These are phyloP conservation scores for Solanum lignicaule DNA, from an alignment of 257 asterid species.

Conservation along the genomic window DNA sequence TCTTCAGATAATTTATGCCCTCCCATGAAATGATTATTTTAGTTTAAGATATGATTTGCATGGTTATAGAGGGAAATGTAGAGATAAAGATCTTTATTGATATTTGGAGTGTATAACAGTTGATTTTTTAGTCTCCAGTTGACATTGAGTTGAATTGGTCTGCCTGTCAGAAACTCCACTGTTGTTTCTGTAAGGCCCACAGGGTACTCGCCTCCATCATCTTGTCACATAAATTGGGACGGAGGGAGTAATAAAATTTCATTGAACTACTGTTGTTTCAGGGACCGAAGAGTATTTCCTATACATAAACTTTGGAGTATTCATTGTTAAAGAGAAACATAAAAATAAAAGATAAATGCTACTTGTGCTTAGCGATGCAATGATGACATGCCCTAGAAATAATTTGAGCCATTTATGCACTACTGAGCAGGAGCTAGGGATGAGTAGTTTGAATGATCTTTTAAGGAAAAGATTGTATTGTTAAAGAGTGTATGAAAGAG, in stretches of 20 bases:
- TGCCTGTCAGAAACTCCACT: neutral
- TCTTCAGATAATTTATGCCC: neutral
- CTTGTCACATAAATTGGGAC: neutral
- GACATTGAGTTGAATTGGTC: neutral
- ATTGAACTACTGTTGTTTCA: neutral
- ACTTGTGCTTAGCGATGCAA: neutral
- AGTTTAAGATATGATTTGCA: neutral
- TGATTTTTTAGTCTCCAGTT: neutral
- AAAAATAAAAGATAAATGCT: neutral
- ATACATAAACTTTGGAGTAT: neutral
- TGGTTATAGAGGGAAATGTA: neutral
- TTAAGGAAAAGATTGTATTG: neutral
- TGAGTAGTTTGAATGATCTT: neutral
- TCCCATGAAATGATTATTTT: neutral
- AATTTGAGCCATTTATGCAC: neutral
- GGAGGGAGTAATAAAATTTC: neutral
- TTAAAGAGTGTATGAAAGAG: neutral
- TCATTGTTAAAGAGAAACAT: neutral
- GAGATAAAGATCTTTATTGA: neutral
- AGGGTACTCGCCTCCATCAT: neutral
- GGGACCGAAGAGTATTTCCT: neutral
- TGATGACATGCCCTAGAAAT: neutral
- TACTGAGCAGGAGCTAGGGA: neutral
- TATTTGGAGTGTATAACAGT: neutral
- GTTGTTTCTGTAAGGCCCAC: neutral